phyloP scores from a whole-genome alignment of 805 yeast genomes.

The Maudiozyma turicensis region DNA sequence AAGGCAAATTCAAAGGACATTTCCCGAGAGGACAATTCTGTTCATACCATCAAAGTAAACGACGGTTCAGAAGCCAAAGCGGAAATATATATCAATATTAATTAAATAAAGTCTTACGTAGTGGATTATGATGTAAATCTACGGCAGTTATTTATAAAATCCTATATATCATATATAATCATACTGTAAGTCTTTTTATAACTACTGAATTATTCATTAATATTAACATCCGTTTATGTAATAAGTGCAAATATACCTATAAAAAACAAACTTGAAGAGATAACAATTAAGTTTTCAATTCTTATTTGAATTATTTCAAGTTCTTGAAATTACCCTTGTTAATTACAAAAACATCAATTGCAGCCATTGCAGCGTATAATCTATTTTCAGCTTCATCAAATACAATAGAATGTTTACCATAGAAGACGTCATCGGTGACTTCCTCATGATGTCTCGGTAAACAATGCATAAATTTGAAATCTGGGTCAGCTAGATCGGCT shows the following conservation, averaged over 20 bases:
- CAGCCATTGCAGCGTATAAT: constrained; percentile 92
- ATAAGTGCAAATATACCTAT: not conserved
- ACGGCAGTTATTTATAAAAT: too few relatives aligned
- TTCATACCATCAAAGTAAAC: too few relatives aligned
- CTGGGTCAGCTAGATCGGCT: constrained; percentile 48
- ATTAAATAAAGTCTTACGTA: not conserved
- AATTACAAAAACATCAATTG: constrained; percentile 77
- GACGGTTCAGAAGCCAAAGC: not conserved
- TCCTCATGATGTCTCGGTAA: constrained; percentile 93
- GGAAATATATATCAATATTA: not conserved
- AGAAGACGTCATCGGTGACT: constrained; percentile 88
- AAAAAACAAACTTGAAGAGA: not conserved
- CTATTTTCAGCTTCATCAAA: constrained; percentile 96
- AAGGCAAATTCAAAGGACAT: not conserved
- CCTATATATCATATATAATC: too few relatives aligned
- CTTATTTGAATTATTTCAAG: constrained; percentile 7
- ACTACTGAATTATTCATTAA: not conserved
- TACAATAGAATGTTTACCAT: constrained; percentile 72
- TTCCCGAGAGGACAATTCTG: too few relatives aligned
- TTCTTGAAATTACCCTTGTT: constrained; percentile 57
- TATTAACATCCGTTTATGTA: not conserved
- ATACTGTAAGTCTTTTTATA: not conserved
- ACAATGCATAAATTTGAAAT: constrained; percentile 95
- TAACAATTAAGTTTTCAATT: not conserved
- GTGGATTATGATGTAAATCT: too few relatives aligned